These are phyloP conservation scores for Colletotrichum sp. DNA, from an alignment of 2,329 filamentous ascomycete species.

Conservation along the genomic window DNA sequence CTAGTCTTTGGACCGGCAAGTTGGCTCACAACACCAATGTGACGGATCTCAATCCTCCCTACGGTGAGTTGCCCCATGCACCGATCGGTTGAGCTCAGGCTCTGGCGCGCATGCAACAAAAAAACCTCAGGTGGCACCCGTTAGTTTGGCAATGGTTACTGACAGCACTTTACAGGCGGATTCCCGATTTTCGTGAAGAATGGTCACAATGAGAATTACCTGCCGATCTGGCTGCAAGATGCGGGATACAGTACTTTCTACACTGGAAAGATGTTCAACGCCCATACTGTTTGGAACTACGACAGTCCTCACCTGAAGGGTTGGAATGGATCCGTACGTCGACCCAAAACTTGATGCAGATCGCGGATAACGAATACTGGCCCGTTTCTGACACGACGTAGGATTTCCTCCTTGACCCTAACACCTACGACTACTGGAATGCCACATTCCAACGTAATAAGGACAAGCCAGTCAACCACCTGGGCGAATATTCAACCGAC, in stretches of 20 bases:
- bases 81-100: neutral
- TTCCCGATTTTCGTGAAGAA: slow-evolving; percentile 57
- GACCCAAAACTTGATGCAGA: neutral
- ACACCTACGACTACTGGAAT: slow-evolving; percentile 73
- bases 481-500: slow-evolving; percentile 55
- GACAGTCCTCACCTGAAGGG: slow-evolving; percentile 56
- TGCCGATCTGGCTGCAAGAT: slow-evolving; percentile 56
- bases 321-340: slow-evolving; percentile 53
- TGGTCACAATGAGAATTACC: slow-evolving; percentile 53
- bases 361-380: neutral
- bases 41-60: slow-evolving; percentile 56
- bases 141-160: neutral
- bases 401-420: slow-evolving; percentile 65
- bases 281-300: slow-evolving; percentile 53
- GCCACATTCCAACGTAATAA: slow-evolving; percentile 66
- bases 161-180: slow-evolving; percentile 30
- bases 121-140: neutral
- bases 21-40: slow-evolving; percentile 70
- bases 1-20: slow-evolving; percentile 65
- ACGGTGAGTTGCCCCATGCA: slow-evolving; percentile 48
- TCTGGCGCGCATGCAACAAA: neutral
- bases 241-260: slow-evolving; percentile 59
- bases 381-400: neutral
- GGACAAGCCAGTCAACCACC: slow-evolving; percentile 42
- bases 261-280: slow-evolving; percentile 60